Percentiles rank a stretch among this genome's conserved stretches.
Conservation (phyloP, 1,284 basidiomycete genomes). For the Cutaneotrichosporon spelunceum region DNA sequence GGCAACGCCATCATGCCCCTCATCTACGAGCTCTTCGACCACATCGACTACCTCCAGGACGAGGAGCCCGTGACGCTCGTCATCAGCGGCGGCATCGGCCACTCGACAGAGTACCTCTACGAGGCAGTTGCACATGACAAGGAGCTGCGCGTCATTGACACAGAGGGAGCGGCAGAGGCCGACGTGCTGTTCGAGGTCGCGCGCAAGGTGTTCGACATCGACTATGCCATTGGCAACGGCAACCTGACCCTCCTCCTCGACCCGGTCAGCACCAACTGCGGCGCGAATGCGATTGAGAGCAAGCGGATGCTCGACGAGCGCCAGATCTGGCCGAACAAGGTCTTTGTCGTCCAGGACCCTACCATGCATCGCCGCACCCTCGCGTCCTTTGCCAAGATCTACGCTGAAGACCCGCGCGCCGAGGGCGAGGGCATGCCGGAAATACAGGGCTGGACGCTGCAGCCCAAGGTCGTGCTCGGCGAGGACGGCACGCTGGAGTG, state of each 20-base stretch:
- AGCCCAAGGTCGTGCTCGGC: background rate
- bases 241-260: background rate
- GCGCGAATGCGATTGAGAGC: background rate
- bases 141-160: background rate
- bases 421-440: background rate
- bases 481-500: background rate
- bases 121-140: background rate
- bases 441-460: background rate
- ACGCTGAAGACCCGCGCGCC: background rate
- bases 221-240: background rate
- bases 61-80: background rate
- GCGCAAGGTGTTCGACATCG: constrained; percentile 1
- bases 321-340: background rate
- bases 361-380: constrained; percentile 1
- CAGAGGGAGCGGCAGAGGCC: background rate
- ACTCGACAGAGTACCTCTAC: background rate
- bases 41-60: background rate
- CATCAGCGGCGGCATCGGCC: background rate
- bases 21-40: background rate
- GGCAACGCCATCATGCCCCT: background rate
- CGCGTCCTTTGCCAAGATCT: background rate
- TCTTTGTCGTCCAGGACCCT: background rate
- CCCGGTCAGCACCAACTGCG: background rate
- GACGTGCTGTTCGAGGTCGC: background rate
- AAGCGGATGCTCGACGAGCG: background rate